phyloP scores from a whole-genome alignment of 2,329 filamentous ascomycete genomes.

The Zymoseptoria tritici region DNA sequence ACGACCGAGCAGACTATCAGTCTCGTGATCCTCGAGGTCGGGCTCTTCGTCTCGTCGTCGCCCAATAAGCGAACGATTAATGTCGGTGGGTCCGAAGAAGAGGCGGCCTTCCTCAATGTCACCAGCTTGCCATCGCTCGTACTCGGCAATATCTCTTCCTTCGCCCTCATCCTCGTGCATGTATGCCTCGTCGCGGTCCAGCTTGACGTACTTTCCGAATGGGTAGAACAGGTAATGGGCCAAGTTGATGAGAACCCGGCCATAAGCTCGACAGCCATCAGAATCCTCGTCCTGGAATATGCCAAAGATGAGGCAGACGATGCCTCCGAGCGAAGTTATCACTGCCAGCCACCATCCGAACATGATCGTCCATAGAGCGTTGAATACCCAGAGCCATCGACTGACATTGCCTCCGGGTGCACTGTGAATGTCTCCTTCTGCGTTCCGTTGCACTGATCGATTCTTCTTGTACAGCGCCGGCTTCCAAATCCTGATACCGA shows the following conservation, averaged over 20 bases:
- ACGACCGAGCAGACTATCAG: constrained; percentile 75
- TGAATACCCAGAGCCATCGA: constrained; percentile 78
- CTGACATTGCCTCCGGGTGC: constrained; percentile 81
- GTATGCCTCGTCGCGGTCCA: constrained; percentile 91
- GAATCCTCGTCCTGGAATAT: constrained; percentile 60
- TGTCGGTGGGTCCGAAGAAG: constrained; percentile 77
- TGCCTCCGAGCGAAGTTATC: constrained; percentile 64
- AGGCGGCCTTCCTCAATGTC: constrained; percentile 91
- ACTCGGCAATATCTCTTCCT: constrained; percentile 94
- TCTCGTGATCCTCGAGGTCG: constrained; percentile 65
- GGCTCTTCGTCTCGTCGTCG: constrained; percentile 83
- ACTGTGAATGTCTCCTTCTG: constrained; percentile 95
- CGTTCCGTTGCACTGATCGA: constrained; percentile 90
- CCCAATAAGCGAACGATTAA: constrained; percentile 70
- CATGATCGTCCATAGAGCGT: constrained; percentile 78
- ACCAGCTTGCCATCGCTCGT: constrained; percentile 97
- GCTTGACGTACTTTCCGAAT: constrained; percentile 89
- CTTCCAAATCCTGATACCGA: constrained; percentile 98
- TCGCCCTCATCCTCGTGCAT: constrained; percentile 91
- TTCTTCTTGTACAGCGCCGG: constrained; percentile 97
- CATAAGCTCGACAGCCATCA: constrained; percentile 77
- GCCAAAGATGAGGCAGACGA: constrained; percentile 71
- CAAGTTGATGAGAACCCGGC: constrained; percentile 74
- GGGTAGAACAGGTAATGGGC: constrained; percentile 87
- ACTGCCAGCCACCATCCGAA: constrained; percentile 96